phyloP scores from a whole-genome alignment of 2,329 filamentous ascomycete genomes.

The Xylariaceae sp. region DNA sequence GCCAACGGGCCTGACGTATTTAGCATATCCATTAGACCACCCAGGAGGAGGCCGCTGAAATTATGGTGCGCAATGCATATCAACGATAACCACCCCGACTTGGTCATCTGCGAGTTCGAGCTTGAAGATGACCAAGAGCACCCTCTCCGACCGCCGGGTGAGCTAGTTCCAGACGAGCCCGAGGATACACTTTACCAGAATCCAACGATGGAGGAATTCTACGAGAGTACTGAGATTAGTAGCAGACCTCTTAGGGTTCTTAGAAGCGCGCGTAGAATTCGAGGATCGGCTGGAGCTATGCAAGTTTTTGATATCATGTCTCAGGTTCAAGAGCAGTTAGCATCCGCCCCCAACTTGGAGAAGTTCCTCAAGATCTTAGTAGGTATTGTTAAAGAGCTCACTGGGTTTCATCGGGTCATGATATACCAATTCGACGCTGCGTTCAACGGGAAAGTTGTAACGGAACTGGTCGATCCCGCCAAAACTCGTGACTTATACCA shows the following conservation, averaged over 20 bases:
- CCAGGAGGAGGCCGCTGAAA: conserved; percentile 61
- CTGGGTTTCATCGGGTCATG: conserved; percentile 91
- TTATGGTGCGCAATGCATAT: conserved; percentile 89
- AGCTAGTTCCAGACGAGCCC: conserved; percentile 62
- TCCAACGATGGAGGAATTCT: conserved; percentile 73
- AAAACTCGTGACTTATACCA: conserved; percentile 84
- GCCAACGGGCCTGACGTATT: conserved; percentile 85
- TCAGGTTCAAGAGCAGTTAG: conserved; percentile 85
- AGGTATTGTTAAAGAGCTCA: conserved; percentile 85
- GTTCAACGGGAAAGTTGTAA: conserved; percentile 86
- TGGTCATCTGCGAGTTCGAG: conserved; percentile 88
- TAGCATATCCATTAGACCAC: conserved; percentile 69
- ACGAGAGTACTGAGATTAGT: conserved; percentile 73
- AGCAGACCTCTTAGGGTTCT: conserved; percentile 80
- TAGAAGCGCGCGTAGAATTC: conserved; percentile 72
- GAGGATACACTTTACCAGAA: conserved; percentile 74
- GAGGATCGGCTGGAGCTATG: conserved; percentile 81
- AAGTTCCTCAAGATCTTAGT: conserved; percentile 79
- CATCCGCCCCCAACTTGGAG: conserved; percentile 70
- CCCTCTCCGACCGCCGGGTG: conserved; percentile 66
- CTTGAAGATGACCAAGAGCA: conserved; percentile 73
- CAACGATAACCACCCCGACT: conserved; percentile 65
- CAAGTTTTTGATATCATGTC: conserved; percentile 91
- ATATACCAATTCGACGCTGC: conserved; percentile 85
- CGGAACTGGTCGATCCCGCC: conserved; percentile 79